Conservation (phyloP, 202 grass and related monocot species). For the Sporobolus alterniflorus region DNA sequence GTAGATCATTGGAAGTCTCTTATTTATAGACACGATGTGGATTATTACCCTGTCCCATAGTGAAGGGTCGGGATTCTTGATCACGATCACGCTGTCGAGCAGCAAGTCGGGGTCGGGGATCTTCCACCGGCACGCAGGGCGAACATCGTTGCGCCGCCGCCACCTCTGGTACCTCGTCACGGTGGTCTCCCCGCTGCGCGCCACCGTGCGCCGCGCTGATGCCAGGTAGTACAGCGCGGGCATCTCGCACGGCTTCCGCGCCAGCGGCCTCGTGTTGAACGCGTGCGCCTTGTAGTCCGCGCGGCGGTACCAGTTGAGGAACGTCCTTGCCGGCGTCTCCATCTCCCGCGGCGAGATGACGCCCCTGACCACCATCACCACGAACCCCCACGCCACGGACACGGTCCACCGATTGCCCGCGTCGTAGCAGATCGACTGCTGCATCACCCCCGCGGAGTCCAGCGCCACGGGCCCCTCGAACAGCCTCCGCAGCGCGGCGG, state of each 20-base stretch:
- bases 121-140: conserved; percentile 77
- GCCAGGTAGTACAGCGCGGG: conserved; percentile 86
- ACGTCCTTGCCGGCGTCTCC: conserved; percentile 92
- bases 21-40: neutral
- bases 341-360: conserved; percentile 89
- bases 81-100: conserved; percentile 73
- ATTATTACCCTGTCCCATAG: conserved; percentile 80
- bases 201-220: conserved; percentile 29
- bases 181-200: conserved; percentile 51
- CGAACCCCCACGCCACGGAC: conserved; percentile 94
- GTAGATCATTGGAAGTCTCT: neutral
- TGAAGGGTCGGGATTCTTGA: conserved; percentile 80
- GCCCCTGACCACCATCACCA: conserved; percentile 68
- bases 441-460: conserved; percentile 78
- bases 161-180: conserved; percentile 75
- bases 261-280: conserved; percentile 77
- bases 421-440: conserved; percentile 97
- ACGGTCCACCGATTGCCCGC: conserved; percentile 61
- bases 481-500: conserved; percentile 60
- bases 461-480: conserved; percentile 72
- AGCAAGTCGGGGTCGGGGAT: conserved; percentile 73
- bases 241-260: conserved; percentile 85
- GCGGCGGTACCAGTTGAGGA: conserved; percentile 87
- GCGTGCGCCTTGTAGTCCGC: conserved; percentile 76
- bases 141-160: conserved; percentile 54